Base-by-base conservation (phyloP, 116 monocot genomes). In the Thalassia testudinum region DNA sequence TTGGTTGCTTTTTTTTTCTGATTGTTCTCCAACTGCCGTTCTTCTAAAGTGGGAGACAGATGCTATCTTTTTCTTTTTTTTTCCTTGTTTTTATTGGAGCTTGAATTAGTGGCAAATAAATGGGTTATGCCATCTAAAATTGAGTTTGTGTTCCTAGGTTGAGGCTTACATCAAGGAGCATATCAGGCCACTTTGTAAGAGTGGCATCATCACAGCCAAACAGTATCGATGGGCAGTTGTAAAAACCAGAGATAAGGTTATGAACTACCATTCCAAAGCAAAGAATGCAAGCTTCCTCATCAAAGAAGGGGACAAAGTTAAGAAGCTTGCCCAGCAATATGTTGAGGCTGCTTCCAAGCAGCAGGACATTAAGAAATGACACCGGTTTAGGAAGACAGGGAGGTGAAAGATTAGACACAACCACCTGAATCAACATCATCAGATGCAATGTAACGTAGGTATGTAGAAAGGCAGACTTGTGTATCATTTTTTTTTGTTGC, bases 121-220 rank as follows among this genome's bases (percentile, higher is more conserved):
- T 40, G 14, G 14, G 14, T 40, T 40, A 7, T 52, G 13, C 7
- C 28, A n/a, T 34, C 30, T 34, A 34, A 34, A 34, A 34, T 5
- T 34, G 30, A 34, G 30, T 10, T 34, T 34, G 30, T 34, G 30
- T 34, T 51, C 73, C 34, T 62, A 92, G 92, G 87, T 93, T 40
- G 92, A 92, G 58, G 71, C 73, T 8, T 87, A 80, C 45, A 57
- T 95, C 30, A 95, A 95, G 72, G 95, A 85, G 57, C 88, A 95
- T 67, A 73, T 95, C 47, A 69, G 95, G 52, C 95, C 88, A 17
- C 69, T 95, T 26, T 95, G 81, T 72, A 95, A 88, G 61, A 95
- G 88, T 42, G 78, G 81, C 11, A 67, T 93, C 17, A 87, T 95
- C 52, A 81, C 77, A 14, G 81, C 70, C 1, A 77, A 74, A 28